Evolutionary conservation across 179 eudicot species (phyloP).

Genomic region (Patellifolia procumbens): DNA sequence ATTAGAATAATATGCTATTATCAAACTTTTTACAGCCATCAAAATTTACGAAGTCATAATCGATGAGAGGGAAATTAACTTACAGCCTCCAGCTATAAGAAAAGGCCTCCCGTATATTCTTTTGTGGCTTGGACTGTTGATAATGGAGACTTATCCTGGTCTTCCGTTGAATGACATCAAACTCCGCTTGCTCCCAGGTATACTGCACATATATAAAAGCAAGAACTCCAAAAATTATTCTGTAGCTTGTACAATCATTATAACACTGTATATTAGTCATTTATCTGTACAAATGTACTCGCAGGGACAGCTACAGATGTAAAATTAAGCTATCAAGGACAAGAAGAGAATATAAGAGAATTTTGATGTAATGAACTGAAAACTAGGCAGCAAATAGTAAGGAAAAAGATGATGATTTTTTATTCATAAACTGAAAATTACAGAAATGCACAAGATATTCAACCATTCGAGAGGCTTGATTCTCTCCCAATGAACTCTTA

Average conservation of each 20-base stretch:
- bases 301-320: background rate
- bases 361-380: too few species aligned
- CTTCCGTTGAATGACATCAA: constrained; percentile 76
- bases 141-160: constrained; percentile 94
- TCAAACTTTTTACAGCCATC: background rate
- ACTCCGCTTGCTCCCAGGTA: constrained; percentile 95
- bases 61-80: constrained; percentile 28
- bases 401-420: too few species aligned
- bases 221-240: background rate
- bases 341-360: background rate
- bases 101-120: constrained; percentile 78
- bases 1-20: background rate
- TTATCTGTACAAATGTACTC: background rate
- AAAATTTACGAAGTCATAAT: background rate
- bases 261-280: background rate
- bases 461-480: too few species aligned
- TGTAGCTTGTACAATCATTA: background rate
- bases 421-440: too few species aligned
- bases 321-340: background rate
- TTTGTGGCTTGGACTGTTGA: constrained; percentile 65
- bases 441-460: too few species aligned
- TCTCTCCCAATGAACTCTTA: too few species aligned
- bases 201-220: constrained; percentile 42
- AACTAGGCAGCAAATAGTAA: too few species aligned
- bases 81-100: constrained; percentile 98